A percentile compares a stretch with the other conserved stretches of the same genome.
These are phyloP conservation scores for Leccinum boreale DNA, from an alignment of 768 basidiomycete species.

Conservation along the genomic window DNA sequence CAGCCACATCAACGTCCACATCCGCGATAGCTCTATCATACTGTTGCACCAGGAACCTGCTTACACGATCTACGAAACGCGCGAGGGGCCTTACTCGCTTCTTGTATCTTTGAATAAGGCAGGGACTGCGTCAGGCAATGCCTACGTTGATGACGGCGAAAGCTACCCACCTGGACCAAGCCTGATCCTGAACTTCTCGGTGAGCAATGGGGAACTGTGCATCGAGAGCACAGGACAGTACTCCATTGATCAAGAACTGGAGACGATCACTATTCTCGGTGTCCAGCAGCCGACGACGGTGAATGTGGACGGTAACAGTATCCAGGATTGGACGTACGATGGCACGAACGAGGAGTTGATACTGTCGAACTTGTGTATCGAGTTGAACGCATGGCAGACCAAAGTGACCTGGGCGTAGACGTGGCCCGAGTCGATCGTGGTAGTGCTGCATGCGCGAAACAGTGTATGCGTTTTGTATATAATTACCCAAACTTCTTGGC, in stretches of 20 bases:
- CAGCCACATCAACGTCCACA: conserved; percentile 74
- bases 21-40: conserved; percentile 63
- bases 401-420: conserved; percentile 36
- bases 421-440: neutral
- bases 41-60: conserved; percentile 61
- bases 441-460: neutral
- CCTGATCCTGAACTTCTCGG: conserved; percentile 45
- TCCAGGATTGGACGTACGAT: conserved; percentile 40
- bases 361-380: conserved; percentile 34
- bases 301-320: conserved; percentile 34
- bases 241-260: conserved; percentile 42
- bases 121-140: conserved; percentile 54
- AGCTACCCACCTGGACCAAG: conserved; percentile 54
- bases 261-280: conserved; percentile 59
- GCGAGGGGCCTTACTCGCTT: conserved; percentile 56
- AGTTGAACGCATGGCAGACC: conserved; percentile 39
- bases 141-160: conserved; percentile 73
- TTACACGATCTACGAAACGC: conserved; percentile 69
- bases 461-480: neutral
- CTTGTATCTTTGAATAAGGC: conserved; percentile 51
- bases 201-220: conserved; percentile 32
- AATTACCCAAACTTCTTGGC: neutral
- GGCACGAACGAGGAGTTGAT: conserved; percentile 40
- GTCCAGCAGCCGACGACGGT: conserved; percentile 42
- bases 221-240: conserved; percentile 35